A percentile compares a stretch with the other conserved stretches of the same genome.
phyloP scores from a whole-genome alignment of 1,284 basidiomycete genomes.

The Microbotryum intermedium region DNA sequence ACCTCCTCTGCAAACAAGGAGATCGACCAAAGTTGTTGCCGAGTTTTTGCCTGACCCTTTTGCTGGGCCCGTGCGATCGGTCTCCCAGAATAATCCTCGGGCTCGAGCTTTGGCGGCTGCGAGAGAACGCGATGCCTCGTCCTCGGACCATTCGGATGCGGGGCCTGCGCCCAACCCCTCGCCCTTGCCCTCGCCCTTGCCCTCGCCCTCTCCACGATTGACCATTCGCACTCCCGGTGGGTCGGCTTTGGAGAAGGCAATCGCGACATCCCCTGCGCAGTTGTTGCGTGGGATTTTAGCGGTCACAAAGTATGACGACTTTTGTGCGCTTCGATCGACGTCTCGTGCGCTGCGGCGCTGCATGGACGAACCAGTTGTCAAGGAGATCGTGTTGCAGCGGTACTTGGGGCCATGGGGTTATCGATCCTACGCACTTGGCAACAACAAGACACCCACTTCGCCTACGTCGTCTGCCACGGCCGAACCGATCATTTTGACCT shows the following conservation, averaged over 20 bases:
- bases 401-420: conserved; percentile 30
- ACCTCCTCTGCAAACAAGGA: too few species aligned
- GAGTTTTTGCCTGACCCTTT: too few species aligned
- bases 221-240: not conserved
- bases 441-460: not conserved
- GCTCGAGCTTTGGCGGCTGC: too few species aligned
- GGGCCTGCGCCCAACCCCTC: too few species aligned
- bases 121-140: too few species aligned
- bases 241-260: conserved; percentile 14
- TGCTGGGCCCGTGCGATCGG: too few species aligned
- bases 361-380: conserved; percentile 6
- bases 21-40: too few species aligned
- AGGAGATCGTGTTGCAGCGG: conserved; percentile 29
- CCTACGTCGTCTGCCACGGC: not conserved
- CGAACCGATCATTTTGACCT: conserved; percentile 43
- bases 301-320: conserved; percentile 5
- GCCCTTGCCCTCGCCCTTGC: not conserved
- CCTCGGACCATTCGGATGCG: too few species aligned
- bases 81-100: too few species aligned
- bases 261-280: not conserved
- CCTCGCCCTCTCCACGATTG: not conserved
- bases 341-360: conserved; percentile 4
- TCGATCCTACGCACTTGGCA: not conserved
- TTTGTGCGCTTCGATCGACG: conserved; percentile 9
- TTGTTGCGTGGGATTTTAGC: conserved; percentile 16